Conservation (phyloP, 371 early-diverging fungal species). For the Zychaea mexicana region DNA sequence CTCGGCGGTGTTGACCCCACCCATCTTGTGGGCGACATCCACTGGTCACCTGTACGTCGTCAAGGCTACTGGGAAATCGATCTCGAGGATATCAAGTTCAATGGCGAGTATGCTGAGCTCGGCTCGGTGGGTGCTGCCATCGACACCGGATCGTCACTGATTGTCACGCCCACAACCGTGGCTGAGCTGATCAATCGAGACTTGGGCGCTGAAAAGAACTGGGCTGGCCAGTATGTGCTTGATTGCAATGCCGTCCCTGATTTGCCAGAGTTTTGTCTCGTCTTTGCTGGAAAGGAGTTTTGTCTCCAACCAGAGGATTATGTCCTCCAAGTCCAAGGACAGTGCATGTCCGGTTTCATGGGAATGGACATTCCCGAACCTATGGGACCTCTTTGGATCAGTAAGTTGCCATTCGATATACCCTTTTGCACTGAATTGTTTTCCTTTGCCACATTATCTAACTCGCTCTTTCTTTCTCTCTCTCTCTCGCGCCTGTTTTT, state of each 20-base stretch:
- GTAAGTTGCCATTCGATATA: slow-evolving; percentile 6
- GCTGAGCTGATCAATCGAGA: slow-evolving; percentile 82
- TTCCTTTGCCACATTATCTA: too few relatives aligned
- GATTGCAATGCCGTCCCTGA: slow-evolving; percentile 68
- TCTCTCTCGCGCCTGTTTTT: too few relatives aligned
- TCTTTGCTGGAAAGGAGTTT: slow-evolving; percentile 71
- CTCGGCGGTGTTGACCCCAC: slow-evolving; percentile 80
- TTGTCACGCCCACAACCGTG: slow-evolving; percentile 70
- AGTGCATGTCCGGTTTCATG: slow-evolving; percentile 94
- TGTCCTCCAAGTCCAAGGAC: slow-evolving; percentile 74
- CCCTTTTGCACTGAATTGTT: neutral
- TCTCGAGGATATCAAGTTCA: slow-evolving; percentile 69
- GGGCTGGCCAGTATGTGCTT: slow-evolving; percentile 81
- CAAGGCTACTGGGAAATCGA: slow-evolving; percentile 95
- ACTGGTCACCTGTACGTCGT: slow-evolving; percentile 80
- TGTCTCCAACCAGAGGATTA: slow-evolving; percentile 62
- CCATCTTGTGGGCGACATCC: slow-evolving; percentile 71
- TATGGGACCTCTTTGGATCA: slow-evolving; percentile 52
- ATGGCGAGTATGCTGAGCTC: slow-evolving; percentile 62
- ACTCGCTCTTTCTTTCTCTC: too few relatives aligned
- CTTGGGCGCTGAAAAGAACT: slow-evolving; percentile 88
- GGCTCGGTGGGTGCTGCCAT: slow-evolving; percentile 70
- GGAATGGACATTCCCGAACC: slow-evolving; percentile 82
- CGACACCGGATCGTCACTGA: slow-evolving; percentile 81
- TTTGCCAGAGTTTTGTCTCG: slow-evolving; percentile 76